phyloP scores from a whole-genome alignment of 306 rosid species.

The Trifolium repens region DNA sequence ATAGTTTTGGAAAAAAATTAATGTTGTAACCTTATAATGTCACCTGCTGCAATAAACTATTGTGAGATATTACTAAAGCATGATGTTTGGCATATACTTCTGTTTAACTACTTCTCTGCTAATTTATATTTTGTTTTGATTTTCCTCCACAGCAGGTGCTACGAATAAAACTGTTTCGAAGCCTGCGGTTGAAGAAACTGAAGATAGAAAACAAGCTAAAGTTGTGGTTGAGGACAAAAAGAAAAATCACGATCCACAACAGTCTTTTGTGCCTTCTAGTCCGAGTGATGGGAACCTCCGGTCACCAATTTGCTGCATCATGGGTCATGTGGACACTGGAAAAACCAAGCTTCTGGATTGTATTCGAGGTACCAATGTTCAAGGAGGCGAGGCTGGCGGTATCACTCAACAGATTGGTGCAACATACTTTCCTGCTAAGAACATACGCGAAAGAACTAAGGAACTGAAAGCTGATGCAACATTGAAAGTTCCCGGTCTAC shows the following conservation, averaged over 20 bases:
- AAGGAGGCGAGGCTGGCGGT: conserved; percentile 98
- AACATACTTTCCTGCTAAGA: conserved; percentile 90
- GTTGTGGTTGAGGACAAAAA: conserved; percentile 47
- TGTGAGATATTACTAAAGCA: too few relatives aligned
- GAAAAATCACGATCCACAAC: conserved; percentile 43
- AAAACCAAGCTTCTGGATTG: conserved; percentile 94
- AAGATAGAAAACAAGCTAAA: conserved; percentile 49
- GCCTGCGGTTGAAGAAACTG: conserved; percentile 48
- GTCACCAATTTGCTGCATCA: conserved; percentile 97
- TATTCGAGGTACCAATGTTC: conserved; percentile 92
- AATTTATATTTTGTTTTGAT: not conserved
- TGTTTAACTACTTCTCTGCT: too few relatives aligned
- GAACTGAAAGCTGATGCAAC: conserved; percentile 94
- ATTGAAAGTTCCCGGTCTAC: conserved; percentile 85
- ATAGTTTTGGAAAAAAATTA: too few relatives aligned
- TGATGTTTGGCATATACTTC: too few relatives aligned
- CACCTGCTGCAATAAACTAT: too few relatives aligned
- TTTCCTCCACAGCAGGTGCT: conserved; percentile 41
- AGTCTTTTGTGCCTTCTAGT: conserved; percentile 48
- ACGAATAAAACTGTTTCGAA: conserved; percentile 50
- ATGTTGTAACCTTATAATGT: too few relatives aligned
- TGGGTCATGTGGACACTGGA: conserved; percentile 99
- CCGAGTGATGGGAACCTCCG: conserved; percentile 76
- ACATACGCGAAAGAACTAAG: conserved; percentile 92
- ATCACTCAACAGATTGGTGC: conserved; percentile 99